A percentile compares a stretch with the other conserved stretches of the same genome.
phyloP scores from a whole-genome alignment of 768 basidiomycete species.

The Cytidiella melzeri region DNA sequence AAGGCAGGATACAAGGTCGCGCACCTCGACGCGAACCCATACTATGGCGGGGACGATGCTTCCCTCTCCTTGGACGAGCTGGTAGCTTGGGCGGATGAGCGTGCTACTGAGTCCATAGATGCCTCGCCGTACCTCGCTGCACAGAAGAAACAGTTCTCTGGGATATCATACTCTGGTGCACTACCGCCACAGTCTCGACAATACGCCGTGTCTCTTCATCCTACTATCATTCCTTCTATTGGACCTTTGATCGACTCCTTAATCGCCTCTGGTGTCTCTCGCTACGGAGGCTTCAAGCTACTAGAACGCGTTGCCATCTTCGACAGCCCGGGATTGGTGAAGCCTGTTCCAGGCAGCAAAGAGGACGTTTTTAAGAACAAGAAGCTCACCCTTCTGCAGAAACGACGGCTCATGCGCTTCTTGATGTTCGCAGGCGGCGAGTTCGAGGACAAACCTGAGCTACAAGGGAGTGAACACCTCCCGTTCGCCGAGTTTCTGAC shows the following conservation, averaged over 20 bases:
- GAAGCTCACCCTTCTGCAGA: constrained; percentile 71
- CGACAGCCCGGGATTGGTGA: constrained; percentile 35
- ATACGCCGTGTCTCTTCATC: constrained; percentile 83
- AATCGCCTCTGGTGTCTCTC: constrained; percentile 75
- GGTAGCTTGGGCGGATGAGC: constrained; percentile 53
- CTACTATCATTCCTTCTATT: constrained; percentile 71
- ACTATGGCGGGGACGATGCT: constrained; percentile 84
- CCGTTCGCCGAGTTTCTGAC: constrained; percentile 63
- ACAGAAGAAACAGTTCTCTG: constrained; percentile 32
- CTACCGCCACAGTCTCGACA: constrained; percentile 53
- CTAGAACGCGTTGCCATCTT: constrained; percentile 67
- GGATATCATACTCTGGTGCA: constrained; percentile 37
- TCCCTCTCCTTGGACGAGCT: constrained; percentile 80
- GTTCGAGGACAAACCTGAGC: constrained; percentile 57
- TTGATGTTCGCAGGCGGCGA: constrained; percentile 75
- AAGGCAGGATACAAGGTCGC: constrained; percentile 85
- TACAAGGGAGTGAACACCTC: constrained; percentile 46
- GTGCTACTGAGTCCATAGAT: constrained; percentile 12
- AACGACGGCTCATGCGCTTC: constrained; percentile 89
- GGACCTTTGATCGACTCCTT: constrained; percentile 78
- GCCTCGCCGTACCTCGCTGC: constrained; percentile 19
- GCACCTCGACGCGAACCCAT: constrained; percentile 77
- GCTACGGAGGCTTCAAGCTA: constrained; percentile 87
- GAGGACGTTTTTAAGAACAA: constrained; percentile 90
- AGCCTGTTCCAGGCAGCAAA: constrained; percentile 81